Conservation (phyloP, 192 early-diverging fungal species). For the Rhizophagus clarus region DNA sequence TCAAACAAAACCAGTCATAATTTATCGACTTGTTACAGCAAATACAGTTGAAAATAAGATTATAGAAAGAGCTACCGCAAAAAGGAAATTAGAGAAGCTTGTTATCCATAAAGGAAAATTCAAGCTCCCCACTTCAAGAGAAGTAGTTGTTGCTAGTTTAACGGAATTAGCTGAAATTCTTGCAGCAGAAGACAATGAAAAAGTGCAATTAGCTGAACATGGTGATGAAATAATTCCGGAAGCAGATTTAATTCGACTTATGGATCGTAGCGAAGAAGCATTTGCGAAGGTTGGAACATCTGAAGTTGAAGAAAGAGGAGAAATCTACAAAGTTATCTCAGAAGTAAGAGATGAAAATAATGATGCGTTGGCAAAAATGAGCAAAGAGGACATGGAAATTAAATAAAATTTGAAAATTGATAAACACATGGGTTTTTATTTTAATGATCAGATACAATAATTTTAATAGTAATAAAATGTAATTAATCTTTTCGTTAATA, state of each 20-base stretch:
- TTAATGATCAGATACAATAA: not conserved
- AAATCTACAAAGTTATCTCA: constrained; percentile 50
- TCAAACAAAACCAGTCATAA: constrained; percentile 86
- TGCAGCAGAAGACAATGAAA: constrained; percentile 69
- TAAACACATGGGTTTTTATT: no score
- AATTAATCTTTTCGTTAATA: not conserved
- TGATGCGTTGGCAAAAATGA: constrained; percentile 44
- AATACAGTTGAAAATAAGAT: constrained; percentile 88
- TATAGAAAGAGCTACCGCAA: constrained; percentile 76
- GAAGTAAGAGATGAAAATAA: constrained; percentile 54
- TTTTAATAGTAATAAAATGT: not conserved
- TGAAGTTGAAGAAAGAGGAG: constrained; percentile 26
- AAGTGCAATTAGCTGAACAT: constrained; percentile 57
- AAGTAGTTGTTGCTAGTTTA: constrained; percentile 39
- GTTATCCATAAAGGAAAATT: constrained; percentile 92
- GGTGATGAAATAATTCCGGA: constrained; percentile 62
- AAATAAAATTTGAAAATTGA: not conserved
- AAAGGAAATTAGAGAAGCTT: constrained; percentile 88
- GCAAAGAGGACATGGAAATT: not conserved
- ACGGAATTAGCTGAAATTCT: constrained; percentile 77
- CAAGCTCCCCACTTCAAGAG: constrained; percentile 53
- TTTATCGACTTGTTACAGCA: constrained; percentile 86
- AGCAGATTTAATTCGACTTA: constrained; percentile 54
- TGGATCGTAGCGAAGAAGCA: constrained; percentile 55
- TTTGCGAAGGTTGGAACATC: constrained; percentile 36